These are phyloP conservation scores for Aspergillus sp. DNA, from an alignment of 2,329 filamentous ascomycete genomes.

Conservation along the genomic window DNA sequence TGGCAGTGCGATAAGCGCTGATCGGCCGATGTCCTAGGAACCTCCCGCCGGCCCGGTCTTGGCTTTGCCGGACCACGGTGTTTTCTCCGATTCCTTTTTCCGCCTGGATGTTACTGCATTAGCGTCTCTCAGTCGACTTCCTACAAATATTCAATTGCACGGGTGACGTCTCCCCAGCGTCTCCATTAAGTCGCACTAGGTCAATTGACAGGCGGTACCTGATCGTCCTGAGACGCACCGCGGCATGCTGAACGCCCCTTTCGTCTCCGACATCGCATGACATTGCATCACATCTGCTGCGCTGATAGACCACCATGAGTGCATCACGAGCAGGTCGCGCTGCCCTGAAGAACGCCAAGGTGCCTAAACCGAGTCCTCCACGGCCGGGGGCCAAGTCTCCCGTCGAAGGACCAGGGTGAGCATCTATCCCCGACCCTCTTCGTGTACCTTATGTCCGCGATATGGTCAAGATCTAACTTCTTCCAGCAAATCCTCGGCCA, in stretches of 20 bases:
- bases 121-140: too few species aligned
- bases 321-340: slow-evolving; percentile 20
- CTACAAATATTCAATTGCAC: too few species aligned
- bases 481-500: slow-evolving; percentile 9
- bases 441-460: not conserved
- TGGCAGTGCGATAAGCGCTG: not conserved
- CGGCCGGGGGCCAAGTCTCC: slow-evolving; percentile 13
- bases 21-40: not conserved
- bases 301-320: slow-evolving; percentile 21
- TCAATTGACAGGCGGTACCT: too few species aligned
- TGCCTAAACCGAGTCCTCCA: slow-evolving; percentile 14
- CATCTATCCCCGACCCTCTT: not conserved
- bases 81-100: not conserved
- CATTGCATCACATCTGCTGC: not conserved
- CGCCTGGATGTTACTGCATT: too few species aligned
- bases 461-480: not conserved
- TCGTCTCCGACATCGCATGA: not conserved
- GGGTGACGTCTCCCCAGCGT: too few species aligned
- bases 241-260: too few species aligned
- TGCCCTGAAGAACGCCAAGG: slow-evolving; percentile 21
- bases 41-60: not conserved
- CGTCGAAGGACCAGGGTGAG: slow-evolving; percentile 19
- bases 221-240: too few species aligned
- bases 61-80: not conserved
- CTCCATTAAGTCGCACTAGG: too few species aligned